These are phyloP conservation scores for Tricholoma furcatifolium DNA, from an alignment of 768 basidiomycete genomes.

Conservation along the genomic window DNA sequence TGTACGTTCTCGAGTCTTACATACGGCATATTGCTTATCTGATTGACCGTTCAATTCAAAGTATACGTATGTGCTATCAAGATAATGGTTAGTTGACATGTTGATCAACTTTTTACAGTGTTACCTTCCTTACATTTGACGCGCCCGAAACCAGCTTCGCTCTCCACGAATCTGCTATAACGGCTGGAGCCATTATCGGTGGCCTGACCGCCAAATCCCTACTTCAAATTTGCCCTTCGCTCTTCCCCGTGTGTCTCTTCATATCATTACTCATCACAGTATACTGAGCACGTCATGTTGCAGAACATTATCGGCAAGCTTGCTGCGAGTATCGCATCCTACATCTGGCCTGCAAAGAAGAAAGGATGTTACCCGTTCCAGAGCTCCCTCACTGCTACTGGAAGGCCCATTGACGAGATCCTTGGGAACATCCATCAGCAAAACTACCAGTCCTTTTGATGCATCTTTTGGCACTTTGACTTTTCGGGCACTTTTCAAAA, in stretches of 20 bases:
- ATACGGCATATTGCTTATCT: not conserved
- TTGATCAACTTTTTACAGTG: conserved; percentile 9
- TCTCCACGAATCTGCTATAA: conserved; percentile 24
- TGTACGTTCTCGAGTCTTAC: conserved; percentile 20
- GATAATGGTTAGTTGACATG: not conserved
- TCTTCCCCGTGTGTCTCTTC: conserved; percentile 22
- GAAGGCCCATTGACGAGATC: conserved; percentile 38
- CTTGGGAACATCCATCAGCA: conserved; percentile 40
- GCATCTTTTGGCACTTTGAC: too few species aligned
- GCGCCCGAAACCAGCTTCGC: conserved; percentile 32
- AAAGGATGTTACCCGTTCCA: conserved; percentile 40
- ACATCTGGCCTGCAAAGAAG: conserved; percentile 13
- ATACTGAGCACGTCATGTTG: not conserved
- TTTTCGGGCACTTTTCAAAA: too few species aligned
- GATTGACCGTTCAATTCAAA: not conserved
- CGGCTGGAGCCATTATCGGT: conserved; percentile 27
- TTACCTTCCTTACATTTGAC: conserved; percentile 27
- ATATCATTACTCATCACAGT: too few species aligned
- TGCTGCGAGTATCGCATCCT: not conserved
- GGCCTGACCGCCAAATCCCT: conserved; percentile 30
- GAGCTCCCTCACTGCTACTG: conserved; percentile 30
- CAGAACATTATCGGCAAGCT: not conserved
- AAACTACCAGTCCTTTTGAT: too few species aligned
- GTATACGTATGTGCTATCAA: conserved; percentile 8
- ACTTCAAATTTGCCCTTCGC: conserved; percentile 20